A percentile compares a stretch with the other conserved stretches of the same genome.
These are phyloP conservation scores for Colletotrichum viniferum DNA, from an alignment of 2,329 filamentous ascomycete species.

Conservation along the genomic window DNA sequence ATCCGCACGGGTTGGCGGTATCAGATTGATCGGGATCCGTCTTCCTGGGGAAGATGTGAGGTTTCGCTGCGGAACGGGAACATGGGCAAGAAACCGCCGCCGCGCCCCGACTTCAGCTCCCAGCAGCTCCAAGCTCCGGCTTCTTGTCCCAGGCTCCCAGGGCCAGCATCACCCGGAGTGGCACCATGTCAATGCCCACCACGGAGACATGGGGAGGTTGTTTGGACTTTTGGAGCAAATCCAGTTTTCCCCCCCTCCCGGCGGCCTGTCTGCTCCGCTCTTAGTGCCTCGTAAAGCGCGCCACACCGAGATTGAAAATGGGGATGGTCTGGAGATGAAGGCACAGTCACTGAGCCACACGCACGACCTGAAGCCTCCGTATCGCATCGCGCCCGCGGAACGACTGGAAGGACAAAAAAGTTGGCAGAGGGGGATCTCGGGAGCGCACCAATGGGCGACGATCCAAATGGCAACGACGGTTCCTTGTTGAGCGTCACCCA, in stretches of 20 bases:
- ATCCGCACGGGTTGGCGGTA: background rate
- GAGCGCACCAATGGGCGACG: background rate
- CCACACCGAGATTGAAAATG: background rate
- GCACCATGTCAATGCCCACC: background rate
- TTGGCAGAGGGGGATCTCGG: constrained; percentile 1
- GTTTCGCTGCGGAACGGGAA: background rate
- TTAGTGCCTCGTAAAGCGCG: background rate
- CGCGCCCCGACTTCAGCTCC: background rate
- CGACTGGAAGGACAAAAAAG: background rate
- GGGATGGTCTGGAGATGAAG: background rate
- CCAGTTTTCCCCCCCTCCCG: background rate
- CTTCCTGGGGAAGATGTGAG: background rate
- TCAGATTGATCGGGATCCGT: constrained; percentile 5
- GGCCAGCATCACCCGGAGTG: background rate
- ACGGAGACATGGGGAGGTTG: background rate
- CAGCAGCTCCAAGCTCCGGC: background rate
- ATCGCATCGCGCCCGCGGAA: background rate
- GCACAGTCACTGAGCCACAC: background rate
- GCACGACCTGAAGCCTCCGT: background rate
- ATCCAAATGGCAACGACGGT: background rate
- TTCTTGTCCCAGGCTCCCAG: background rate
- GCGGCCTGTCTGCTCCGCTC: background rate
- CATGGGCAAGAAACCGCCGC: background rate
- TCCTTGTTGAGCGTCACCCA: background rate
- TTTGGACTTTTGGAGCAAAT: background rate